phyloP scores from a whole-genome alignment of 495 filamentous ascomycete species.

The Margaritispora aquatica region DNA sequence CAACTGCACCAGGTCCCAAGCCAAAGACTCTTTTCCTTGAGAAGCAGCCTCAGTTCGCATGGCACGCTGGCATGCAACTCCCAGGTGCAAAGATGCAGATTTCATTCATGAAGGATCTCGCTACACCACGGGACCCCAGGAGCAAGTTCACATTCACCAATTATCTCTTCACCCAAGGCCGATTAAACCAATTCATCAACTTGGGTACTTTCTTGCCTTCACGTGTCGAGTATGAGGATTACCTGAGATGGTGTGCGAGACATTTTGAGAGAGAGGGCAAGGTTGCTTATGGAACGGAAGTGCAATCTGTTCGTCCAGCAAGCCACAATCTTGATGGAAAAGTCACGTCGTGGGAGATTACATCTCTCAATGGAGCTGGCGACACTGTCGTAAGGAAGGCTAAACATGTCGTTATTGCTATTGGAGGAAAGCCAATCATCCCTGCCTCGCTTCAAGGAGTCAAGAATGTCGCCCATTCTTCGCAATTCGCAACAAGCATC shows the following conservation, averaged over 20 bases:
- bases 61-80: slow-evolving; percentile 94
- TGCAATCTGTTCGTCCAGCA: slow-evolving; percentile 45
- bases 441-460: slow-evolving; percentile 34
- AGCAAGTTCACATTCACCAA: slow-evolving; percentile 95
- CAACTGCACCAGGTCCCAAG: slow-evolving; percentile 13
- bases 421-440: slow-evolving; percentile 75
- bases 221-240: slow-evolving; percentile 88
- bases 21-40: slow-evolving; percentile 82
- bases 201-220: slow-evolving; percentile 82
- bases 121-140: slow-evolving; percentile 78
- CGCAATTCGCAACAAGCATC: slow-evolving; percentile 66
- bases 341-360: slow-evolving; percentile 44
- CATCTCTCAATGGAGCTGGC: slow-evolving; percentile 34
- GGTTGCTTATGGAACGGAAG: slow-evolving; percentile 74
- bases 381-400: slow-evolving; percentile 37
- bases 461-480: slow-evolving; percentile 74
- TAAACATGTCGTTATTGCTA: slow-evolving; percentile 78
- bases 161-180: slow-evolving; percentile 72
- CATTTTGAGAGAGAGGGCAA: slow-evolving; percentile 73
- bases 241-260: slow-evolving; percentile 85
- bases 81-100: slow-evolving; percentile 96
- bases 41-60: slow-evolving; percentile 74
- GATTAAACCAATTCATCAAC: slow-evolving; percentile 86
- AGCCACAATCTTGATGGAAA: slow-evolving; percentile 37
- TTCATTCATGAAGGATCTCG: slow-evolving; percentile 94